Evolutionary conservation across 228 moss, liverwort and hornwort genomes (phyloP).

Genomic region (Sphagnum fallax): DNA sequence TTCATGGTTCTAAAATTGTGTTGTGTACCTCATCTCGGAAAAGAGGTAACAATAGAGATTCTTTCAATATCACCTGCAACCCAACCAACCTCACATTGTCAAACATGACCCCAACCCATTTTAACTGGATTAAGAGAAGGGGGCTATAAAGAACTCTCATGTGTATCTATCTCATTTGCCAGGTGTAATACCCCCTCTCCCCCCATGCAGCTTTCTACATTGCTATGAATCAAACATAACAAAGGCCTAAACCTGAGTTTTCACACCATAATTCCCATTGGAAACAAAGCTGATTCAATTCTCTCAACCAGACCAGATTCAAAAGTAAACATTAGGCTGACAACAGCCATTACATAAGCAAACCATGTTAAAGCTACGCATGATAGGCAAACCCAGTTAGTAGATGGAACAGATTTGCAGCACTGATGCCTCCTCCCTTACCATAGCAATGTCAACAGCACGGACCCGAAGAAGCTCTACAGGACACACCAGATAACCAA

Average conservation of each 20-base stretch:
- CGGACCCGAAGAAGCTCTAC: slow-evolving; percentile 86
- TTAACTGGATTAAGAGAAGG: background rate
- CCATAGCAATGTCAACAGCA: slow-evolving; percentile 89
- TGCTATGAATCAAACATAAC: no score
- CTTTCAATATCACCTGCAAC: slow-evolving; percentile 37
- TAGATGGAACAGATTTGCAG: no score
- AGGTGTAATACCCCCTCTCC: no score
- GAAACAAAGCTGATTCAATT: no score
- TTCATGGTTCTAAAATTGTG: background rate
- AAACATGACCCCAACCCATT: background rate
- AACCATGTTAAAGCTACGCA: no score
- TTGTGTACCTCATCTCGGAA: slow-evolving; percentile 84
- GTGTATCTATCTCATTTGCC: background rate
- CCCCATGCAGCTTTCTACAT: no score
- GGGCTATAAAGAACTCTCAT: background rate
- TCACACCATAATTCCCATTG: no score
- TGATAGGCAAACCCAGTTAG: no score
- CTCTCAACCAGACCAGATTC: no score
- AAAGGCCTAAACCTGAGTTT: no score
- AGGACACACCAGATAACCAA: slow-evolving; percentile 95
- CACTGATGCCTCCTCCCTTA: slow-evolving; percentile 9
- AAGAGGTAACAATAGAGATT: slow-evolving; percentile 70
- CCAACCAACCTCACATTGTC: background rate
- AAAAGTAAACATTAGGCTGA: no score
- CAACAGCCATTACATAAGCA: no score